Evolutionary conservation across 2,329 filamentous ascomycete species (phyloP).

Genomic region (Stemphylium vesicarium): DNA sequence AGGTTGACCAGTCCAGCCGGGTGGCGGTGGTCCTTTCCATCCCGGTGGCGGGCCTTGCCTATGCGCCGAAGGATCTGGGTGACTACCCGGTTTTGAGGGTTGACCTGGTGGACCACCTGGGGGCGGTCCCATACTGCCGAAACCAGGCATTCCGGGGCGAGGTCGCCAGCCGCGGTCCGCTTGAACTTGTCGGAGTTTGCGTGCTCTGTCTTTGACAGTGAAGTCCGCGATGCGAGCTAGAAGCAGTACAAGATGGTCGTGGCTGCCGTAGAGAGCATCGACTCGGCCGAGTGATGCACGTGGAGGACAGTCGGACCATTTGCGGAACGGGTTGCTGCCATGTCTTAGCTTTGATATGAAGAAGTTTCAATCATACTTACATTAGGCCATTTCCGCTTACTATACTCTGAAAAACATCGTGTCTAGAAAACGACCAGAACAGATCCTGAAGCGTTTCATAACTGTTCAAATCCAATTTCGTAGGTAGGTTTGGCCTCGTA

Average conservation of each 20-base stretch:
- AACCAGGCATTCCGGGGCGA: slow-evolving; percentile 54
- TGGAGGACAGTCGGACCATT: slow-evolving; percentile 88
- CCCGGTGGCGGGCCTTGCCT: slow-evolving; percentile 36
- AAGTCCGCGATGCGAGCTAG: slow-evolving; percentile 82
- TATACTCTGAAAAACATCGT: slow-evolving; percentile 90
- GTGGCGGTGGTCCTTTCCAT: slow-evolving; percentile 24
- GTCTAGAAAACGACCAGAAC: slow-evolving; percentile 96
- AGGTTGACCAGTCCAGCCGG: slow-evolving; percentile 26
- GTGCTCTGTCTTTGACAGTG: slow-evolving; percentile 73
- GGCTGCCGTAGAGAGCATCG: slow-evolving; percentile 84
- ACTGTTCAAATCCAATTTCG: slow-evolving; percentile 69
- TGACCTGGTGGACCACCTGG: slow-evolving; percentile 27
- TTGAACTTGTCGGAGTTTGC: slow-evolving; percentile 75
- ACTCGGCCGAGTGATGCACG: slow-evolving; percentile 77
- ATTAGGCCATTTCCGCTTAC: slow-evolving; percentile 84
- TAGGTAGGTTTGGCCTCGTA: slow-evolving; percentile 45
- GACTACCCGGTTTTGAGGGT: slow-evolving; percentile 25
- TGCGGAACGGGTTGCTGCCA: slow-evolving; percentile 74
- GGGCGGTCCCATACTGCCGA: slow-evolving; percentile 48
- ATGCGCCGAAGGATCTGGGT: slow-evolving; percentile 34
- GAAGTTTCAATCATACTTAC: slow-evolving; percentile 61
- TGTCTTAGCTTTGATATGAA: slow-evolving; percentile 26
- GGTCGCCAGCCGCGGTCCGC: slow-evolving; percentile 63
- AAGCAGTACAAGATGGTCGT: slow-evolving; percentile 84
- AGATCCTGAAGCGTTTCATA: slow-evolving; percentile 85